These are phyloP conservation scores for Lactifluus piperatus DNA, from an alignment of 768 basidiomycete species.

Conservation along the genomic window DNA sequence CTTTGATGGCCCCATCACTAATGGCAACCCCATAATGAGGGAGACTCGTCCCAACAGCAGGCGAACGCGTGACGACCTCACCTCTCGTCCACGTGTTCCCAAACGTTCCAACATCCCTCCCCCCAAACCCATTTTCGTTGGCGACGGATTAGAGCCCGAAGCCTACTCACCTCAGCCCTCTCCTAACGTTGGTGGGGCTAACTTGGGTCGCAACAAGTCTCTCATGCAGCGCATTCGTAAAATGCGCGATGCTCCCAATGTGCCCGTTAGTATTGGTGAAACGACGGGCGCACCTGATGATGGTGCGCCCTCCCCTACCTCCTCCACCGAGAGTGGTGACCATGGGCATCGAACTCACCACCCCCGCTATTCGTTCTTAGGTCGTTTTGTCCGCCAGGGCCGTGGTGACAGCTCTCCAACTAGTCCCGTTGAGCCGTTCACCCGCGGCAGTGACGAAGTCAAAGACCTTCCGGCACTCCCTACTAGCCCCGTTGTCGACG, in stretches of 20 bases:
- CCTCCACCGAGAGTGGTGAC: slow-evolving; percentile 28
- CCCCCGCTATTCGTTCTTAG: slow-evolving; percentile 67
- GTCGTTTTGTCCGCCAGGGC: slow-evolving; percentile 51
- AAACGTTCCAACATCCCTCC: slow-evolving; percentile 60
- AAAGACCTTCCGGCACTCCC: slow-evolving; percentile 49
- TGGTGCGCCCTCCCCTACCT: slow-evolving; percentile 36
- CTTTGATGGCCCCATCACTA: slow-evolving; percentile 49
- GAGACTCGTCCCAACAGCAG: slow-evolving; percentile 22
- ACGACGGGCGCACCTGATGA: slow-evolving; percentile 30
- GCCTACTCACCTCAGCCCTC: slow-evolving; percentile 32
- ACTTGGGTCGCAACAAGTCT: slow-evolving; percentile 68
- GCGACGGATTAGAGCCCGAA: slow-evolving; percentile 23
- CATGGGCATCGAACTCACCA: slow-evolving; percentile 54
- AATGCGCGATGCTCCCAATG: slow-evolving; percentile 81
- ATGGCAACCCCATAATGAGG: slow-evolving; percentile 16
- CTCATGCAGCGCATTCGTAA: slow-evolving; percentile 83
- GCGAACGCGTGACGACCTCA: slow-evolving; percentile 37
- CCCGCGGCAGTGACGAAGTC: slow-evolving; percentile 53
- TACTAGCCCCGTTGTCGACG: slow-evolving; percentile 18
- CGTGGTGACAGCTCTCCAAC: slow-evolving; percentile 29
- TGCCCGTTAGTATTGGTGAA: slow-evolving; percentile 50
- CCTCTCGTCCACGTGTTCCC: slow-evolving; percentile 25
- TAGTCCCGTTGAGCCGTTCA: slow-evolving; percentile 43
- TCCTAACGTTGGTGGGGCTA: slow-evolving; percentile 32
- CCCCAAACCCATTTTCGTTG: slow-evolving; percentile 72